These are phyloP conservation scores for Coniosporium tulheliwenetii DNA, from an alignment of 2,329 filamentous ascomycete species.

Conservation along the genomic window DNA sequence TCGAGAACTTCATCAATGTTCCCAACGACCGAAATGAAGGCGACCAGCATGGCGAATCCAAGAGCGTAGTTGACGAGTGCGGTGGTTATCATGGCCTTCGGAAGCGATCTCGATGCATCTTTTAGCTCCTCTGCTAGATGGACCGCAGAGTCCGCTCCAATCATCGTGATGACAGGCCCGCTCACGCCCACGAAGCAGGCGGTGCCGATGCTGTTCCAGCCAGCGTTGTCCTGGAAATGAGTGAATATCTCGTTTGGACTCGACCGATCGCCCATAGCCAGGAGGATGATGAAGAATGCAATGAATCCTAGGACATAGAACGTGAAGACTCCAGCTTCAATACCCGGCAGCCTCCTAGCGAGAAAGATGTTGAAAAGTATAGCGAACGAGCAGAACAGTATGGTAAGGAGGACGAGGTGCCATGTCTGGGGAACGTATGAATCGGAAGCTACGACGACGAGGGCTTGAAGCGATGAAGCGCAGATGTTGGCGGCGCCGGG, in stretches of 20 bases:
- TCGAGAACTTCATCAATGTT: conserved; percentile 8
- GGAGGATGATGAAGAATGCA: not conserved
- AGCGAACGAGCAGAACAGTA: not conserved
- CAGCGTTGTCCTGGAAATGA: conserved; percentile 9
- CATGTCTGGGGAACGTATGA: not conserved
- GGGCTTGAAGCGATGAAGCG: conserved; percentile 12
- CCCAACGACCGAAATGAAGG: conserved; percentile 13
- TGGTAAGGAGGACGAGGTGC: not conserved
- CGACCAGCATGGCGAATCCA: conserved; percentile 13
- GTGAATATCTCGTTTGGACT: conserved; percentile 8
- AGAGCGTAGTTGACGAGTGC: conserved; percentile 14
- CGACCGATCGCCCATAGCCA: not conserved
- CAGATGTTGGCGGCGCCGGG: conserved; percentile 11
- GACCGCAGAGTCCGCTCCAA: conserved; percentile 22
- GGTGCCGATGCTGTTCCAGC: conserved; percentile 2
- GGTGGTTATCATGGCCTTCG: conserved; percentile 14
- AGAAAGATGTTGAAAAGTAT: conserved; percentile 1
- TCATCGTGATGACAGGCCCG: conserved; percentile 18
- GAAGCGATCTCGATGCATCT: conserved; percentile 13
- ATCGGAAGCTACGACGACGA: conserved; percentile 9
- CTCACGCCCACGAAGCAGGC: not conserved
- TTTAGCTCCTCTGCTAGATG: conserved; percentile 18
- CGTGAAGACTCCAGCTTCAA: not conserved
- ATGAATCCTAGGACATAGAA: conserved; percentile 1
- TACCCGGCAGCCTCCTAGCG: not conserved